Base-by-base conservation (phyloP, 2,329 filamentous ascomycete genomes). In the Didymosphaeria variabile region DNA sequence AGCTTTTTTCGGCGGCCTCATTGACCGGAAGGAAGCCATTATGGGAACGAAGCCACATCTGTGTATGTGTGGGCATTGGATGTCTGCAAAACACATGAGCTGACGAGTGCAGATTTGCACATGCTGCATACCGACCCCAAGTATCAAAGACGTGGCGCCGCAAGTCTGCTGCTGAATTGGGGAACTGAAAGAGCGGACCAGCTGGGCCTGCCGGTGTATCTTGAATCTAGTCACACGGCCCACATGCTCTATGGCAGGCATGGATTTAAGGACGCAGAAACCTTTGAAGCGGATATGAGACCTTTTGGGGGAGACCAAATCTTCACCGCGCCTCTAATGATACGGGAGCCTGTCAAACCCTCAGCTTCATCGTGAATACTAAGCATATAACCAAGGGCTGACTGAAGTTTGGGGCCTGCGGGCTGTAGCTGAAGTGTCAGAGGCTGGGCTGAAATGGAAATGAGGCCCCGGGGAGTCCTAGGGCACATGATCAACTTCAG, bases 81-180 rank as follows among this genome's bases (percentile, higher is more conserved):
- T 6, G 26, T 42, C 2, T 47, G 42, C 26, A 5, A 23, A 23
- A 19, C 19, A 19, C 31, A 1, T 7, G 50, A 12, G 57, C 38
- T 61, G 19, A 55, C 13, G 9, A 55, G 23, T 13, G 9, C n/a
- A 74, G 72, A 72, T 55, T 66, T 74, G 23, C 69, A 74, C 31
- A 63, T 74, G 61, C 58, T 74, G 36, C 66, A 70, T 47, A 73
- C 71, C 0, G 68, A 74, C 45, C 73, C 72, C 2, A 64, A 65
- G 1, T 66, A 62, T 9, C 70, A 74, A 53, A 58, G 67, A 19
- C 61, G 66, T 1, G 71, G 72, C 17, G 73, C 72, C 8, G 72
- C 65, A 3, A 61, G 68, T 46, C 50, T 66, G 13, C 54, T 76
- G 19, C 10, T 76, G 1, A 55, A 64, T 15, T 71, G 68, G 66